A percentile compares a stretch with the other conserved stretches of the same genome.
Conservation (phyloP, 2,329 filamentous ascomycete genomes). For the Verruconis gallopava region DNA sequence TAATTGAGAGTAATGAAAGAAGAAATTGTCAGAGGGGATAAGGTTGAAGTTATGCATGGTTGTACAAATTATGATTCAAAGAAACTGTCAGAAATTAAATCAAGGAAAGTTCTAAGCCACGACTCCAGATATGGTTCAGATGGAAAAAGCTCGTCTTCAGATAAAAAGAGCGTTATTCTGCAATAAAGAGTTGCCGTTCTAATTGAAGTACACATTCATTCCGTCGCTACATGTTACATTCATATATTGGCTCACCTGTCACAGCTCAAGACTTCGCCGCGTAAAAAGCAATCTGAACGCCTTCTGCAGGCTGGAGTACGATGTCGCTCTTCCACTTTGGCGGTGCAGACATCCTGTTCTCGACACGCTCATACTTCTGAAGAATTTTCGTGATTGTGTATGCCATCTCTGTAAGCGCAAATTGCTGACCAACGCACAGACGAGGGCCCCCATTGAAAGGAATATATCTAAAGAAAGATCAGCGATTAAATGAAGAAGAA, state of each 20-base stretch:
- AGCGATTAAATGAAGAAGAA: neutral
- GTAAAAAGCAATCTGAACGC: slow-evolving; percentile 16
- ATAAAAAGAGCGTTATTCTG: no score
- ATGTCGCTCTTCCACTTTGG: slow-evolving; percentile 34
- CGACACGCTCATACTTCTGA: slow-evolving; percentile 31
- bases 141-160: no score
- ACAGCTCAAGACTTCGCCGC: no score
- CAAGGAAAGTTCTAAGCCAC: no score
- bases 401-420: slow-evolving; percentile 37
- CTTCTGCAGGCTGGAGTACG: slow-evolving; percentile 32
- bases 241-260: no score
- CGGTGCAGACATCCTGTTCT: slow-evolving; percentile 23
- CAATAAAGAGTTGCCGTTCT: no score
- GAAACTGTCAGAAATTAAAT: no score
- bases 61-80: no score
- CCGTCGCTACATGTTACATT: no score
- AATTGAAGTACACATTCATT: no score
- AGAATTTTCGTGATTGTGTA: slow-evolving; percentile 35
- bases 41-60: slow-evolving; percentile 13
- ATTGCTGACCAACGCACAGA: slow-evolving; percentile 40
- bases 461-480: slow-evolving; percentile 17
- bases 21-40: slow-evolving; percentile 16
- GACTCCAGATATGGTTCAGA: no score
- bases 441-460: slow-evolving; percentile 37
- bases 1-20: slow-evolving; percentile 15